Base-by-base conservation (phyloP, 1,139 yeast species). In the Nakaseomyces sp. region DNA sequence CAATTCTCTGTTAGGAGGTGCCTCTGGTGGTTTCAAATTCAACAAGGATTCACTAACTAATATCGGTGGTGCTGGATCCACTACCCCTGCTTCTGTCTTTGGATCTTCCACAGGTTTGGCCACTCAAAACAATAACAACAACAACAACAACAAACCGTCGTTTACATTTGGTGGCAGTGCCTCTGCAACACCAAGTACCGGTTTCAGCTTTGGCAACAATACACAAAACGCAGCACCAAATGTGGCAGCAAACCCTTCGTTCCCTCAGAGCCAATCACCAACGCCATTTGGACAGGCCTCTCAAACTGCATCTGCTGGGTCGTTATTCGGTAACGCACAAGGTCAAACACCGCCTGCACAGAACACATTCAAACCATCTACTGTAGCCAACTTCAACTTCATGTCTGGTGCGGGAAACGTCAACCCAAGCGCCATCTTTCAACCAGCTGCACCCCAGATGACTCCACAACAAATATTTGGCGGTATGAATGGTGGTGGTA, bases 381-480 rank as follows among this genome's bases (percentile, higher is more conserved):
- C 6, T n/a, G 18, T 12, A 5, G 24, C 38, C 10, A 35, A 35
- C 18, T 35, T 35, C 28, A 35, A 35, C 18, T 35, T 35, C n/a
- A 35, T 35, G 38, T 22, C 38, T 2, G 38, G 38, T n/a, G 26
- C 28, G 5, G 7, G 24, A 3, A 35, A 35, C 12, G 18, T 22
- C 5, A 35, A 35, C 22, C 38, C 38, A 13, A 22, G 28, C 18
- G 13, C 5, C 8, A 22, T 35, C 4, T 35, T 35, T 18, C 24
- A n/a, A 13, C 17, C 28, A 15, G 35, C 40, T 3, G 22, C 40
- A 5, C 32, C 37, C 8, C 42, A 26, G 36, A 32, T 12, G 33
- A 33, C 46, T 28, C 52, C 49, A 20, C 55, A 47, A 32, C 55
- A 52, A 31, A 43, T 49, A 22, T 52, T 53, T 45, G 50, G 51